These are phyloP conservation scores for Suhomyces vadensis DNA, from an alignment of 805 yeast species.

Conservation along the genomic window DNA sequence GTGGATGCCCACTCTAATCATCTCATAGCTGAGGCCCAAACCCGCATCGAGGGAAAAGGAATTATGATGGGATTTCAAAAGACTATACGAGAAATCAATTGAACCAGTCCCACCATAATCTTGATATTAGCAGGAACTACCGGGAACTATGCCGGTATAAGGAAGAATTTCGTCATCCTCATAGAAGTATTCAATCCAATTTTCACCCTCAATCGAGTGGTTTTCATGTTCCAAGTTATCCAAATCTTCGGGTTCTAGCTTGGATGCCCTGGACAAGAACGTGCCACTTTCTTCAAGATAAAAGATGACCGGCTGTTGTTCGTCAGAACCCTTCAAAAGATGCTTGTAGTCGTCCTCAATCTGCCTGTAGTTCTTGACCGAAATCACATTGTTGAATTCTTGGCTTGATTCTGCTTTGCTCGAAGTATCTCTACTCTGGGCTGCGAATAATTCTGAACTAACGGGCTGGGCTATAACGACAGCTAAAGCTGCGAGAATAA, in stretches of 20 bases:
- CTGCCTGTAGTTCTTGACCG: not conserved
- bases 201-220: not conserved
- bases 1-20: not conserved
- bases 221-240: not conserved
- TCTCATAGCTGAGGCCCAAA: not conserved
- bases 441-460: not conserved
- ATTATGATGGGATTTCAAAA: slow-evolving; percentile 1
- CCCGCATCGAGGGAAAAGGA: slow-evolving; percentile 2
- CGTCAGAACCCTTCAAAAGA: not conserved
- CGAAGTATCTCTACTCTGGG: not conserved
- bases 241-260: not conserved
- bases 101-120: slow-evolving; percentile 12
- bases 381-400: not conserved
- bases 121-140: slow-evolving; percentile 14
- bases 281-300: slow-evolving; percentile 6
- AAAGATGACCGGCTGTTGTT: not conserved
- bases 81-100: slow-evolving; percentile 8
- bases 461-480: not conserved
- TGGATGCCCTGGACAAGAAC: slow-evolving; percentile 1
- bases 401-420: not conserved
- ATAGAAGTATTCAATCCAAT: slow-evolving; percentile 11
- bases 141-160: slow-evolving; percentile 13
- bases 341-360: not conserved
- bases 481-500: not conserved
- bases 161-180: slow-evolving; percentile 6